A percentile compares a stretch with the other conserved stretches of the same genome.
These are phyloP conservation scores for Heterobasidion parviporum DNA, from an alignment of 1,284 basidiomycete genomes.

Conservation along the genomic window DNA sequence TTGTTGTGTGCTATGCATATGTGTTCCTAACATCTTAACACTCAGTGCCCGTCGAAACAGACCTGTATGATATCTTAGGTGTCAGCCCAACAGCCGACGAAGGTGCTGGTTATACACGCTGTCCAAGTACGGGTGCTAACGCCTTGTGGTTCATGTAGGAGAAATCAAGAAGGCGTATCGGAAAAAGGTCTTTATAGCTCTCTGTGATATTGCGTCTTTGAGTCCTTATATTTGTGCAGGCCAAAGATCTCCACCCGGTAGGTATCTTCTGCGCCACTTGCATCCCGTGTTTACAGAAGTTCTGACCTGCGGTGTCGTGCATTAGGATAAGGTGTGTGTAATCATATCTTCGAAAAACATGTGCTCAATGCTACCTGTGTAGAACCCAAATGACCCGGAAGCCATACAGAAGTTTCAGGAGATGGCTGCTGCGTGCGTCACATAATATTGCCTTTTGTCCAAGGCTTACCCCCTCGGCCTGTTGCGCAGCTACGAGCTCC, in stretches of 20 bases:
- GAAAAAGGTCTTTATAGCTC: conserved; percentile 55
- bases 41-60: conserved; percentile 65
- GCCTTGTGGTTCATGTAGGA: conserved; percentile 27
- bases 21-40: conserved; percentile 4
- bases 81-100: conserved; percentile 62
- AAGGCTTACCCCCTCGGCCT: background rate
- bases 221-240: conserved; percentile 38
- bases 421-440: conserved; percentile 74
- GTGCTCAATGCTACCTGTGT: conserved; percentile 13
- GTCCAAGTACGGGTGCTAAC: conserved; percentile 5
- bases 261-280: conserved; percentile 22
- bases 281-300: background rate
- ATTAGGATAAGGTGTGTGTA: conserved; percentile 54
- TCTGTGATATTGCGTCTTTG: conserved; percentile 1
- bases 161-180: conserved; percentile 93
- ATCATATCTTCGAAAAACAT: background rate
- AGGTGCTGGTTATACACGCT: conserved; percentile 33
- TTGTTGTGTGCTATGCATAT: conserved; percentile 4
- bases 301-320: conserved; percentile 5
- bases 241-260: conserved; percentile 86
- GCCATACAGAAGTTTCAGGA: conserved; percentile 81
- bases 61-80: conserved; percentile 76
- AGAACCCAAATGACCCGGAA: conserved; percentile 77
- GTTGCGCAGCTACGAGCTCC: conserved; percentile 71
- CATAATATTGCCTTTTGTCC: conserved; percentile 1